Percentiles rank a stretch among this genome's conserved stretches.
Conservation (phyloP, 2,329 filamentous ascomycete species). For the Fusarium verticillioides region DNA sequence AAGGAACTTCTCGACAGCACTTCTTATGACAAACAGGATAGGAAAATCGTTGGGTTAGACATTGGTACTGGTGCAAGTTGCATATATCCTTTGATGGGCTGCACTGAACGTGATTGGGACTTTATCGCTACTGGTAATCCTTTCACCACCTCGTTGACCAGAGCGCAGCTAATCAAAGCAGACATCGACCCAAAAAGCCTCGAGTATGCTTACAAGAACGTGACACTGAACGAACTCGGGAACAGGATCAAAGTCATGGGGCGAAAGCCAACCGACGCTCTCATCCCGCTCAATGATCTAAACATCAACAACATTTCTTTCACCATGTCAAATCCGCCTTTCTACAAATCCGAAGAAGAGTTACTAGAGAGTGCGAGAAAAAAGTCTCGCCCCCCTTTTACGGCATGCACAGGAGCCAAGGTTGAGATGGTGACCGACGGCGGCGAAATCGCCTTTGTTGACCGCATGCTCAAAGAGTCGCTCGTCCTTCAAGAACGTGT, state of each 20-base stretch:
- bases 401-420: slow-evolving; percentile 79
- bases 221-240: slow-evolving; percentile 72
- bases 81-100: slow-evolving; percentile 89
- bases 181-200: slow-evolving; percentile 83
- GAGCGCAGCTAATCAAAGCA: slow-evolving; percentile 23
- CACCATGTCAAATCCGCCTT: slow-evolving; percentile 94
- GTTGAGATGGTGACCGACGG: slow-evolving; percentile 88
- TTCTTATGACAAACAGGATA: slow-evolving; percentile 58
- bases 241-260: slow-evolving; percentile 72
- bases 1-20: slow-evolving; percentile 83
- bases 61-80: slow-evolving; percentile 91
- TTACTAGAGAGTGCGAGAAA: slow-evolving; percentile 71
- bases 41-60: slow-evolving; percentile 77
- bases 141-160: background rate
- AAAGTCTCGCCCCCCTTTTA: slow-evolving; percentile 76
- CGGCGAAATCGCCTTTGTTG: slow-evolving; percentile 81
- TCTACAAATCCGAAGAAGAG: slow-evolving; percentile 81
- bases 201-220: slow-evolving; percentile 72
- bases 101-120: slow-evolving; percentile 76
- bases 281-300: slow-evolving; percentile 73
- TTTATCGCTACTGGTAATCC: slow-evolving; percentile 71
- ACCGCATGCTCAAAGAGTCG: slow-evolving; percentile 77
- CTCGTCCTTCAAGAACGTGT: slow-evolving; percentile 68
- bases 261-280: slow-evolving; percentile 59
- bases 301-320: slow-evolving; percentile 73